A percentile compares a stretch with the other conserved stretches of the same genome.
Conservation (phyloP, 805 yeast species). For the Ogataea haglerorum region DNA sequence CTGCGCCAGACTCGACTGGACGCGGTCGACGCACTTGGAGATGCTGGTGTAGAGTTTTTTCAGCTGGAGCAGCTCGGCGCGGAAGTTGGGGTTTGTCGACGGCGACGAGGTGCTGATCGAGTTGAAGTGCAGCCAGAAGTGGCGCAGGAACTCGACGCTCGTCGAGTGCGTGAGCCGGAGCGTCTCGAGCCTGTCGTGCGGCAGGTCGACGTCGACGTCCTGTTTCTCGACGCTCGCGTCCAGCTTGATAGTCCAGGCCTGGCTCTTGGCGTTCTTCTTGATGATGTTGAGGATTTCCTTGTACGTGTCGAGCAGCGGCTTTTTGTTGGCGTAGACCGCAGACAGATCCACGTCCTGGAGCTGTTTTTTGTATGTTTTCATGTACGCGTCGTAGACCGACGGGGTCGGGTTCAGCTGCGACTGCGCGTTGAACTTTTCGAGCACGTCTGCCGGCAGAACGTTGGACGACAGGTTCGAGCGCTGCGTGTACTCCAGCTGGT, state of each 20-base stretch:
- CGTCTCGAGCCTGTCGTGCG: conserved; percentile 37
- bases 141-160: conserved; percentile 69
- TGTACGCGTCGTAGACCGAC: conserved; percentile 26
- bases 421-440: conserved; percentile 17
- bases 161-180: conserved; percentile 65
- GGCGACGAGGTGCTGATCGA: conserved; percentile 29
- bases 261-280: conserved; percentile 50
- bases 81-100: conserved; percentile 30
- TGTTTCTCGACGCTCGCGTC: conserved; percentile 20
- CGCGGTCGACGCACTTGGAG: conserved; percentile 44
- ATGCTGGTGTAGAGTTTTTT: conserved; percentile 48
- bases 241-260: conserved; percentile 37
- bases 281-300: conserved; percentile 45
- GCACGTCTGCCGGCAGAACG: conserved; percentile 24
- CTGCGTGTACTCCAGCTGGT: conserved; percentile 40
- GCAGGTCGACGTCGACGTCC: conserved; percentile 32
- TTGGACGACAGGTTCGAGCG: conserved; percentile 27
- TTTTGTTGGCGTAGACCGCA: conserved; percentile 25
- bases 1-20: conserved; percentile 30
- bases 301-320: conserved; percentile 40
- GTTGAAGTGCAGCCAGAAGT: conserved; percentile 66
- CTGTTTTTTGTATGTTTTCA: conserved; percentile 20
- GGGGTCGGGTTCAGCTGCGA: conserved; percentile 28
- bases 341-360: conserved; percentile 24
- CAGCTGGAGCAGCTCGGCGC: conserved; percentile 32